Base-by-base conservation (phyloP, 2,329 filamentous ascomycete genomes). In the Colletotrichum sp. region DNA sequence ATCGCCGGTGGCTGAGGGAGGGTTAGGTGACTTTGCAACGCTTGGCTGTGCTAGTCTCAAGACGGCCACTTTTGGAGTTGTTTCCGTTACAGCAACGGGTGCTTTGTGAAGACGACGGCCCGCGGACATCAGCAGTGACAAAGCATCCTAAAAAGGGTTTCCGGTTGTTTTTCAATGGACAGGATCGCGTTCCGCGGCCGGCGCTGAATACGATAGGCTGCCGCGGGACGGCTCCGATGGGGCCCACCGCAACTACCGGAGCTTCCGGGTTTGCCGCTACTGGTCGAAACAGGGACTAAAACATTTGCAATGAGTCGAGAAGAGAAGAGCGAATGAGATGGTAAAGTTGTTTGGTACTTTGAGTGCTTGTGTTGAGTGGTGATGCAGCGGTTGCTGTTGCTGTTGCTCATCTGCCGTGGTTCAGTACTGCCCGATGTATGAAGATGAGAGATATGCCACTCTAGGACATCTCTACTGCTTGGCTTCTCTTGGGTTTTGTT, bases 1-100 rank as follows among this genome's bases (percentile, higher is more conserved):
- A 59, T 62, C 28, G 24, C 30, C 30, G 59, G 59, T 62, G 28
- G 59, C 59, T 34, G 59, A 62, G 59, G 59, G 59, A 62, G 59
- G 59, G 59, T 62, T 62, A 62, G 59, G 59, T 62, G 59, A 62
- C 59, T 62, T 62, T 12, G 30, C 10, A 15, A 32, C 57, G 30
- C 59, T 21, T 21, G n/a, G 30, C 6, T 21, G 12, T 63, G 32
- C 16, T 36, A 24, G 28, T 21, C 30, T 21, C 30, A 21, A 36
- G 30, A 34, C 59, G 59, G 28, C 28, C 18, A 32, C 59, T 32
- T 24, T 32, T 21, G 57, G 16, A 24, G n/a, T 63, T 52, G 44
- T 3, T 52, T 21, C 44, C n/a, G 44, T 6, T 52, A 13, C 44
- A 2, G 44, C 12, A 21, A 52, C 44, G 44, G n/a, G 12, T 21